These are phyloP conservation scores for Diplocarpon mali DNA, from an alignment of 2,329 filamentous ascomycete species.

Conservation along the genomic window DNA sequence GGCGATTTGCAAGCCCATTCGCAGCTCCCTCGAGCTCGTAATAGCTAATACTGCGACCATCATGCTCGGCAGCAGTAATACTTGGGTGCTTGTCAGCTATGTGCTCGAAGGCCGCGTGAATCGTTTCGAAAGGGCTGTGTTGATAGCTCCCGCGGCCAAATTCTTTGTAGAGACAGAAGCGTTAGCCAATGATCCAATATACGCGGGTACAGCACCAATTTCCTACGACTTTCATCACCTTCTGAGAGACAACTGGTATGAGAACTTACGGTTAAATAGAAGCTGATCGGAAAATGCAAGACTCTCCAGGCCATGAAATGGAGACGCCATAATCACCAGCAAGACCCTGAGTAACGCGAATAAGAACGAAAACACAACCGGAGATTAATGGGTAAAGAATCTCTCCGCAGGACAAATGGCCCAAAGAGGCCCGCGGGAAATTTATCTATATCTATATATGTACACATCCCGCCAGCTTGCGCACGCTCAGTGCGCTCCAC, in stretches of 20 bases:
- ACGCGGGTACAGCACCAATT: constrained; percentile 12
- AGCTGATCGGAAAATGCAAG: constrained; percentile 7
- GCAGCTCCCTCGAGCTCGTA: constrained; percentile 32
- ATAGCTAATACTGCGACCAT: constrained; percentile 34
- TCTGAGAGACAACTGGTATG: too few species aligned
- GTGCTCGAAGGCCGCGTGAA: constrained; percentile 26
- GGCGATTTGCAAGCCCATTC: constrained; percentile 33
- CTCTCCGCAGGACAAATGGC: too few species aligned
- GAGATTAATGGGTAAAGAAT: background rate
- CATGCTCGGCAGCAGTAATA: constrained; percentile 30
- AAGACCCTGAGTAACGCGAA: background rate
- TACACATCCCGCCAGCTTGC: background rate
- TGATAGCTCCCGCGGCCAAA: constrained; percentile 24
- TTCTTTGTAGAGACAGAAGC: background rate
- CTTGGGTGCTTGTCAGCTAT: constrained; percentile 29
- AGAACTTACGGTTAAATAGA: constrained; percentile 2
- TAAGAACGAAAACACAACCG: background rate
- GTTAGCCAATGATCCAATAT: background rate
- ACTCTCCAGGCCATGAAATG: constrained; percentile 7
- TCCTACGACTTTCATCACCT: too few species aligned
- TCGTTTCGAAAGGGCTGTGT: constrained; percentile 27
- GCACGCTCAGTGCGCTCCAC: too few species aligned
- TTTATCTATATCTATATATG: background rate
- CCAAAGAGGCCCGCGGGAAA: too few species aligned
- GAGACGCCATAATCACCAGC: constrained; percentile 3